Conservation (phyloP, 2,329 filamentous ascomycete genomes). For the Trematosphaeria pertusa region DNA sequence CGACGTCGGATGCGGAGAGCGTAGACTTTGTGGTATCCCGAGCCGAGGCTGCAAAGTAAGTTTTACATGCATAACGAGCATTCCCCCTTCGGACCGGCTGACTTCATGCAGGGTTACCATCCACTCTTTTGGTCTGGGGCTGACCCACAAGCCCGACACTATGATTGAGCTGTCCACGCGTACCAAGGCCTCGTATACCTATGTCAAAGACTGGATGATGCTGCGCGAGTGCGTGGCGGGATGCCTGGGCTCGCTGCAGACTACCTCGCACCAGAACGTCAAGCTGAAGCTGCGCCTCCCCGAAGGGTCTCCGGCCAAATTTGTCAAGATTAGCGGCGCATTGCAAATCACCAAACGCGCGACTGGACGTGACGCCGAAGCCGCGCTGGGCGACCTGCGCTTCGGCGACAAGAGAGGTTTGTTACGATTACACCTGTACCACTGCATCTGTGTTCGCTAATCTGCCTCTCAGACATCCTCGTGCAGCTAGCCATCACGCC, state of each 20-base stretch:
- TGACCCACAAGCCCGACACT: slow-evolving; percentile 97
- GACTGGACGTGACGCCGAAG: slow-evolving; percentile 92
- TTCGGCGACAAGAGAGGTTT: slow-evolving; percentile 87
- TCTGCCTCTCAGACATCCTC: slow-evolving; percentile 71
- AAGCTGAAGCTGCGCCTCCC: slow-evolving; percentile 93
- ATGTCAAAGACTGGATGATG: slow-evolving; percentile 99
- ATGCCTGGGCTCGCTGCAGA: slow-evolving; percentile 89
- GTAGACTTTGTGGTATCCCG: slow-evolving; percentile 97
- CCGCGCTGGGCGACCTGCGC: slow-evolving; percentile 85
- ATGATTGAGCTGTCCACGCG: slow-evolving; percentile 97
- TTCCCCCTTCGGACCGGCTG: slow-evolving; percentile 18
- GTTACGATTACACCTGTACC: slow-evolving; percentile 9
- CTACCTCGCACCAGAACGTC: slow-evolving; percentile 96
- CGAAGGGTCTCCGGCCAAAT: slow-evolving; percentile 96
- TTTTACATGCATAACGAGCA: slow-evolving; percentile 27
- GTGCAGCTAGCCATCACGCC: slow-evolving; percentile 93
- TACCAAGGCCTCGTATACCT: slow-evolving; percentile 96
- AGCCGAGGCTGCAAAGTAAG: slow-evolving; percentile 94
- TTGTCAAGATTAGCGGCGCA: slow-evolving; percentile 97
- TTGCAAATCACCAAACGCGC: slow-evolving; percentile 96
- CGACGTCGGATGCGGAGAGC: slow-evolving; percentile 90
- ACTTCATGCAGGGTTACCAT: slow-evolving; percentile 75
- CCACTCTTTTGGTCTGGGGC: slow-evolving; percentile 92
- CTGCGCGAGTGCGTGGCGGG: slow-evolving; percentile 93
- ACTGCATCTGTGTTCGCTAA: slow-evolving; percentile 16